Percentiles rank a stretch among this genome's conserved stretches.
Evolutionary conservation across 1,139 yeast species (phyloP).

Genomic region (Pichia sp.): DNA sequence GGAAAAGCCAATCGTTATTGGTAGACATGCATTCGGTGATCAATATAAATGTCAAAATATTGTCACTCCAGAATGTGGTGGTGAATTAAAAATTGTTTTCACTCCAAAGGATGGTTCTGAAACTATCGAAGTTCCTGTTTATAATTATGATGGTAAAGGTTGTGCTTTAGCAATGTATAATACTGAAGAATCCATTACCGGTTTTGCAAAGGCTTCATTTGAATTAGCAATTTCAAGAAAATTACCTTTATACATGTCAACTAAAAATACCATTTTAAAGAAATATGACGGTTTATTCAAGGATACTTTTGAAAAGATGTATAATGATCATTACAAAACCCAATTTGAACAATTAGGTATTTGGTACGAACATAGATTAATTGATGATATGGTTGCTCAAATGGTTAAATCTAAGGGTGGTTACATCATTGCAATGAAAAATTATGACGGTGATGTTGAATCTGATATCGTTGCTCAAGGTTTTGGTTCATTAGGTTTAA

Average conservation of each 20-base stretch:
- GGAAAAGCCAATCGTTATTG: conserved; percentile 78
- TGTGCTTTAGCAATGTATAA: conserved; percentile 80
- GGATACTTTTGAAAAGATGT: conserved; percentile 67
- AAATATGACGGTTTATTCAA: conserved; percentile 78
- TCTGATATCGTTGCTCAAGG: conserved; percentile 85
- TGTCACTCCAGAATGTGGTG: conserved; percentile 65
- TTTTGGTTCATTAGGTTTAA: conserved; percentile 74
- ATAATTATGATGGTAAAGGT: conserved; percentile 57
- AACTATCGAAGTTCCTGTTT: conserved; percentile 43
- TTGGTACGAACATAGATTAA: conserved; percentile 75
- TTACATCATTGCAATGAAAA: conserved; percentile 74
- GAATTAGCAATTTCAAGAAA: conserved; percentile 62
- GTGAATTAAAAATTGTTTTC: conserved; percentile 59
- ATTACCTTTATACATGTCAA: conserved; percentile 62
- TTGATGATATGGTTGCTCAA: conserved; percentile 86
- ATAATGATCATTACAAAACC: conserved; percentile 49
- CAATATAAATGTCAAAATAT: conserved; percentile 79
- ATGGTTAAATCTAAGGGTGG: conserved; percentile 84
- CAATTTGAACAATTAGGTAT: conserved; percentile 61
- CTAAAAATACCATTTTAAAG: conserved; percentile 76
- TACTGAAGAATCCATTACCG: conserved; percentile 71
- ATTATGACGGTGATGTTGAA: conserved; percentile 83
- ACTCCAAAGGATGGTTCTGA: conserved; percentile 58
- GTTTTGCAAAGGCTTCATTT: conserved; percentile 75
- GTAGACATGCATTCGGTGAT: conserved; percentile 83